Base-by-base conservation (phyloP, 2,329 filamentous ascomycete genomes). In the Ophiostoma australiae region DNA sequence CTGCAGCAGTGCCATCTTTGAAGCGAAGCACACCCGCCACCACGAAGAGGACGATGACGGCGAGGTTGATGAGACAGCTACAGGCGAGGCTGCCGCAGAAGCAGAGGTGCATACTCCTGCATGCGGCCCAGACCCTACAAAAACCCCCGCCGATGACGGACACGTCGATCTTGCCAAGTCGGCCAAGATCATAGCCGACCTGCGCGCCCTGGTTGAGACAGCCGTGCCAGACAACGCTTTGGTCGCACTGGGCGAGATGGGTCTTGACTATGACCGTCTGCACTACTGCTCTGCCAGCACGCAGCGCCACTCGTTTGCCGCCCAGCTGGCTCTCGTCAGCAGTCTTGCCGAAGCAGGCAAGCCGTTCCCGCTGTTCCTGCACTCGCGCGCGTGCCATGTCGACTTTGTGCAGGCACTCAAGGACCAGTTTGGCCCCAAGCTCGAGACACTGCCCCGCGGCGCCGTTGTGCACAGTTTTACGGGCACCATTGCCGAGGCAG, bases 391-490 rank as follows among this genome's bases (percentile, higher is more conserved):
- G 17, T 94, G 94, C 2, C 91, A 93, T 74, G 84, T 84, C 48
- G 95, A 98, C 78, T 97, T 98, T 77, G 89, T 96, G 37, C 79
- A 83, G 0, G 80, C 97, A 10, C 81, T 99, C 10, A 85, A 85
- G 67, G 84, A 78, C 0, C 82, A 83, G 11, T 88, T 87, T 73
- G 86, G 86, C 13, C 76, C 85, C 3, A 81, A 82, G 68, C 83
- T 94, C 3, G 86, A 90, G 73, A 83, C 84, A 71, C 82, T 97
- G 17, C 89, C 90, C 31, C 90, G 73, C 31, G 73, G 90, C 23
- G 95, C 92, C 17, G 88, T 98, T 20, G 95, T 99, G 70, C 95
- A 99, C 81, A 94, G 91, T 77, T 99, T 99, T 77, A 99, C 95
- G 0, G 95, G 95, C 3, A 93, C 92, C 0, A 80, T 88, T 17